Base-by-base conservation (phyloP, 2,329 filamentous ascomycete genomes). In the Acrocalymma vagum region DNA sequence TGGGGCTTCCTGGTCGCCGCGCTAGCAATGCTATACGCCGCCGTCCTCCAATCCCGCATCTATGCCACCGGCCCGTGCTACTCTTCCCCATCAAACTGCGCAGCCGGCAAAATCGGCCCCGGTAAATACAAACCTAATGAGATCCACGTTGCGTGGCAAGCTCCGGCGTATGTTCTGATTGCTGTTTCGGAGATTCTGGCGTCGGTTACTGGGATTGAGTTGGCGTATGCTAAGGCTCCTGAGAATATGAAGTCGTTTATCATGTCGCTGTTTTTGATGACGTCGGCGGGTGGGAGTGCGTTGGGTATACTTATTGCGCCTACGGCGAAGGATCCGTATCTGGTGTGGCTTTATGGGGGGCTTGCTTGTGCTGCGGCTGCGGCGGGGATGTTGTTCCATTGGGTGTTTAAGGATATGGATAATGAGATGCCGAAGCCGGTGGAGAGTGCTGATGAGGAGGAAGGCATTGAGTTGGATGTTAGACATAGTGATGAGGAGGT, bases 261-360 rank as follows among this genome's bases (percentile, higher is more conserved):
- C 42, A 75, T 75, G 69, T 65, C 76, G 75, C 59, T 85, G n/a
- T 85, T 81, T 55, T 73, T 84, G 41, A 74, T 85, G 47, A 85
- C 81, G 25, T 80, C 73, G 29, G 83, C 82, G 3, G 74, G 82
- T 29, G 81, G 80, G 3, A 77, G 81, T 2, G 80, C 79, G 21
- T 69, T 90, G 15, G 82, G 80, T 3, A 80, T 85, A 53, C 79
- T 84, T 3, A 70, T 88, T 9, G 78, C 82, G 2, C 82, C 84
- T 0, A 69, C 77, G 5, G 79, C 82, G 6, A 78, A 78, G 41
- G 82, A 90, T 60, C 86, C 86, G 15, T 76, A 82, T 51, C 78
- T 87, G 54, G 59, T 85, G 42, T 87, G 83, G 82, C 79, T 88
- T 76, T 87, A 86, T 55, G 73, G 75, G 16, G 80, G 80, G 14